Conservation (phyloP, 228 moss, liverwort and hornwort genomes). For the Sphagnum magellanicum region DNA sequence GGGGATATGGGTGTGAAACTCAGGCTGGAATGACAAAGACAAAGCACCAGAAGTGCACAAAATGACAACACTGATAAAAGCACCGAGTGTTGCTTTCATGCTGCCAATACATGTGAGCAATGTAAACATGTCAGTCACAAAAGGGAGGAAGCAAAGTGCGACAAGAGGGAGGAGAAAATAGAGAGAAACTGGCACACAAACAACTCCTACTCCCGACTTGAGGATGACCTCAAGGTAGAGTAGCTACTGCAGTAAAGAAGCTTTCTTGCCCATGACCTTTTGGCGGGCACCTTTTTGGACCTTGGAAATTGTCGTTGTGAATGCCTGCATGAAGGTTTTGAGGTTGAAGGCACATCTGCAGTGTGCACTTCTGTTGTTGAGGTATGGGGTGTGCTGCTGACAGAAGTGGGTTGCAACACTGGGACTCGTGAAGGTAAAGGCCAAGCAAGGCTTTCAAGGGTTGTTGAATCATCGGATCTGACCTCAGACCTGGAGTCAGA, state of each 20-base stretch:
- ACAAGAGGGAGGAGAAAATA: too few species aligned
- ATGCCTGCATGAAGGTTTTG: conserved; percentile 28
- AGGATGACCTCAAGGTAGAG: conserved; percentile 29
- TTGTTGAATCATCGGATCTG: conserved; percentile 42
- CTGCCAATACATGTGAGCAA: too few species aligned
- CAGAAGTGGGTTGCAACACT: conserved; percentile 21
- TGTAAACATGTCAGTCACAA: too few species aligned
- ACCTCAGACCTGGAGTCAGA: conserved; percentile 59
- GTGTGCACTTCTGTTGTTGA: conserved; percentile 8
- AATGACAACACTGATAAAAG: too few species aligned
- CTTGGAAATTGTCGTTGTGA: conserved; percentile 12
- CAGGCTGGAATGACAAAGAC: too few species aligned
- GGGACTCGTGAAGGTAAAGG: conserved; percentile 34
- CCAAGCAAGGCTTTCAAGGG: conserved; percentile 40
- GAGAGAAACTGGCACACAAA: too few species aligned
- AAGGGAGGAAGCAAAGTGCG: too few species aligned
- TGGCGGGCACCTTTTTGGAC: conserved; percentile 15
- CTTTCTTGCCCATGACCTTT: conserved; percentile 30
- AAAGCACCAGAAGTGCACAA: too few species aligned
- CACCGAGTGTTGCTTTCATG: too few species aligned
- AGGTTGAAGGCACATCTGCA: conserved; percentile 21
- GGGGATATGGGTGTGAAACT: too few species aligned
- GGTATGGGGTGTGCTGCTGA: conserved; percentile 7
- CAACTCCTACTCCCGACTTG: too few species aligned
- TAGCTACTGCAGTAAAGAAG: conserved; percentile 40